phyloP scores from a whole-genome alignment of 805 yeast species.

The Yamadazyma sp. region DNA sequence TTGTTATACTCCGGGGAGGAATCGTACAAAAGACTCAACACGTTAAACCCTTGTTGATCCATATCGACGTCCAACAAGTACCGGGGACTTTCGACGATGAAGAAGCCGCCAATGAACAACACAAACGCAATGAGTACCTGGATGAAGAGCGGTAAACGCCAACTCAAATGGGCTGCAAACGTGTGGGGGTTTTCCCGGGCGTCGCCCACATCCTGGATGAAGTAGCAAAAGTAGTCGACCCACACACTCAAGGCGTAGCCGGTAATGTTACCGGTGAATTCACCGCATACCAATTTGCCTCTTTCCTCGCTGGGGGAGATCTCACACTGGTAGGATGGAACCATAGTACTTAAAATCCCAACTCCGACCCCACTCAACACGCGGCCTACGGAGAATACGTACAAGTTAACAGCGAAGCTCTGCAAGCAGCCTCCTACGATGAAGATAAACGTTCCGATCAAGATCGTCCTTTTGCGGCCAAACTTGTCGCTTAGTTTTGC shows the following conservation, averaged over 20 bases:
- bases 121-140: constrained; percentile 74
- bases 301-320: constrained; percentile 85
- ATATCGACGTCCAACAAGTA: constrained; percentile 84
- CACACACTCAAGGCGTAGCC: constrained; percentile 85
- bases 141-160: constrained; percentile 77
- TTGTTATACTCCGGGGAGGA: constrained; percentile 30
- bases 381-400: constrained; percentile 67
- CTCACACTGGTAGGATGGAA: constrained; percentile 86
- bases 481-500: constrained; percentile 75
- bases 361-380: constrained; percentile 84
- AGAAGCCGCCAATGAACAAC: constrained; percentile 69
- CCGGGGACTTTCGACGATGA: constrained; percentile 85
- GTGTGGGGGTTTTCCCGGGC: constrained; percentile 35
- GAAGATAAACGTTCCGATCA: constrained; percentile 76
- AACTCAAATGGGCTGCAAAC: constrained; percentile 48
- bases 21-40: constrained; percentile 26
- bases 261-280: constrained; percentile 80
- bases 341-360: constrained; percentile 79
- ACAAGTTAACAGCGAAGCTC: constrained; percentile 55
- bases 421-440: constrained; percentile 79
- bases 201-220: constrained; percentile 51
- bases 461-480: constrained; percentile 77
- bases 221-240: constrained; percentile 80
- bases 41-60: constrained; percentile 53
- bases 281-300: constrained; percentile 82